A percentile compares a stretch with the other conserved stretches of the same genome.
Evolutionary conservation across 2,329 filamentous ascomycete species (phyloP).

Genomic region (Pseudogymnoascus sp.): DNA sequence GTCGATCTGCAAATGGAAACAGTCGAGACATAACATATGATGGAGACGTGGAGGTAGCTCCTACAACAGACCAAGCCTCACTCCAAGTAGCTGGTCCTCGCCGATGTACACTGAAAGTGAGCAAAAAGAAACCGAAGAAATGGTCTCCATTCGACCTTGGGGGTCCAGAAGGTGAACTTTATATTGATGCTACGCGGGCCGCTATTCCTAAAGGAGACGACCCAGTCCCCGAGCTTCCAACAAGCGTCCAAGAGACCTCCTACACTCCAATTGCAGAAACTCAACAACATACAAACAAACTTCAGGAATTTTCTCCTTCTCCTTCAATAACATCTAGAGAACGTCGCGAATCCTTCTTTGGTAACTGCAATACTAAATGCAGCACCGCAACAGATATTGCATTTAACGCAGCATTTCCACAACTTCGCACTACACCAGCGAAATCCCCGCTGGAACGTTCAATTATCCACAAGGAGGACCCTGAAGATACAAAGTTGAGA

Average conservation of each 20-base stretch:
- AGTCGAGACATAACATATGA: not conserved
- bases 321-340: not conserved
- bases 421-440: not conserved
- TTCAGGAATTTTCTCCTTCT: not conserved
- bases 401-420: constrained; percentile 4
- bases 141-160: constrained; percentile 7
- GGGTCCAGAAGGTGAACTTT: not conserved
- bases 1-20: not conserved
- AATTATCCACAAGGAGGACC: constrained; percentile 10
- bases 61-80: not conserved
- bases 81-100: not conserved
- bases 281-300: not conserved
- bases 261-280: not conserved
- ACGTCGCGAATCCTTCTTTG: not conserved
- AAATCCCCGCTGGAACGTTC: not conserved
- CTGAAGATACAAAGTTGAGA: constrained; percentile 1
- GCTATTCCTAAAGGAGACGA: not conserved
- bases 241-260: not conserved
- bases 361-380: not conserved
- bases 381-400: not conserved
- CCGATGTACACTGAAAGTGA: not conserved
- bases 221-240: not conserved
- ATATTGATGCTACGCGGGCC: not conserved
- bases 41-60: not conserved
- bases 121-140: not conserved